Evolutionary conservation across 2,329 filamentous ascomycete genomes (phyloP).

Genomic region (Magnaporthiopsis incrustans): DNA sequence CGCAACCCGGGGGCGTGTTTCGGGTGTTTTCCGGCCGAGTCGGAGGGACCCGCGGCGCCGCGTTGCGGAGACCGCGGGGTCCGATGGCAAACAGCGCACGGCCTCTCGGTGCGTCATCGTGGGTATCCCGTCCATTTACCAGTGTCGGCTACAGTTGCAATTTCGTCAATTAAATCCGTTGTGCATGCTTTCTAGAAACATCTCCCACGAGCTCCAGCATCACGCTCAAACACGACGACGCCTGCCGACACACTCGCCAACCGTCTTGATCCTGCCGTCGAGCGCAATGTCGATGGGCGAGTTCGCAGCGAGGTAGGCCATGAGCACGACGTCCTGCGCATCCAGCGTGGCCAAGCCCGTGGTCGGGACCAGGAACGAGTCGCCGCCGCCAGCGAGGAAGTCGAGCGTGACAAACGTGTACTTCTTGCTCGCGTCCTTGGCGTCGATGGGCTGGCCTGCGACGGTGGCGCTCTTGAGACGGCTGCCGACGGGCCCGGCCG

Average conservation of each 20-base stretch:
- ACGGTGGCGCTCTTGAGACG: constrained; percentile 46
- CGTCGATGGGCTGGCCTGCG: constrained; percentile 37
- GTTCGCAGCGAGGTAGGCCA: constrained; percentile 6
- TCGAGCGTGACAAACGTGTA: constrained; percentile 56
- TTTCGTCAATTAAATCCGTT: no score
- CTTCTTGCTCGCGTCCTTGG: constrained; percentile 17
- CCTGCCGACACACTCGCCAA: not conserved
- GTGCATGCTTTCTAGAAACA: no score
- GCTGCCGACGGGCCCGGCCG: constrained; percentile 36
- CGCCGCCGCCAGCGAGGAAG: constrained; percentile 54
- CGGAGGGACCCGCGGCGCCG: no score
- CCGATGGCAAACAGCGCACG: no score
- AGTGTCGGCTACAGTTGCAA: no score
- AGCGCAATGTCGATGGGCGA: constrained; percentile 9
- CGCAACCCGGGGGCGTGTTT: no score
- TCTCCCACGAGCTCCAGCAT: no score
- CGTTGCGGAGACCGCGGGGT: no score
- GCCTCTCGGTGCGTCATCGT: no score
- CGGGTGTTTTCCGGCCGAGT: no score
- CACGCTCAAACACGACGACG: not conserved
- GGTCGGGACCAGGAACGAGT: constrained; percentile 36
- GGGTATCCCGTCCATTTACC: no score
- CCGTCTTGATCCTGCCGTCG: constrained; percentile 9
- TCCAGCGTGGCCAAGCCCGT: constrained; percentile 6
- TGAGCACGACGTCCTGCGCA: constrained; percentile 9